A percentile compares a stretch with the other conserved stretches of the same genome.
These are phyloP conservation scores for Kodamaea ohmeri DNA, from an alignment of 1,139 yeast species.

Conservation along the genomic window DNA sequence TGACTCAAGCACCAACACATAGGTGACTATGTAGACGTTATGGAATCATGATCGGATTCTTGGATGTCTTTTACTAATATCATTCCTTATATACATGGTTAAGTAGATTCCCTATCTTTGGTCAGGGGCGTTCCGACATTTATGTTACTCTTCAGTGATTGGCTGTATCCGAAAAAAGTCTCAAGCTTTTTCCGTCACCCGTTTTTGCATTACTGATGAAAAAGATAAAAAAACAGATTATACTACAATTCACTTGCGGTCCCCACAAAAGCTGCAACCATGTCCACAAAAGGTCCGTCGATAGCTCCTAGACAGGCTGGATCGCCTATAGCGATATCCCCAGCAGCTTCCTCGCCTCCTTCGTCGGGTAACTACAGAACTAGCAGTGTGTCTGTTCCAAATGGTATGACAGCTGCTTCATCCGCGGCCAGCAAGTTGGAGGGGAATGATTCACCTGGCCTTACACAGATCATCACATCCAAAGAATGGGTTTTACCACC, in stretches of 20 bases:
- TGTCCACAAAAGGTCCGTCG: constrained; percentile 28
- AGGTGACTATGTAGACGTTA: too few relatives aligned
- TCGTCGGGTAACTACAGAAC: constrained; percentile 3
- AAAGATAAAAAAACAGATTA: constrained; percentile 9
- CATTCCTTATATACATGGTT: too few relatives aligned
- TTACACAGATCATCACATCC: constrained; percentile 61
- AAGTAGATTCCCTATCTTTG: too few relatives aligned
- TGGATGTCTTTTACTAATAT: too few relatives aligned
- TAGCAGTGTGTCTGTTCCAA: background rate
- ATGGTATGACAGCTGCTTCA: constrained; percentile 7
- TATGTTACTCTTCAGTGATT: constrained; percentile 4
- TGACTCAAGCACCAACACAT: too few relatives aligned
- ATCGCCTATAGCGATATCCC: constrained; percentile 29
- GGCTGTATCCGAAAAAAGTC: constrained; percentile 4
- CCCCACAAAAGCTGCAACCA: constrained; percentile 7
- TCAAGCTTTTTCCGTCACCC: background rate
- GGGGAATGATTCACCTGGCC: constrained; percentile 8
- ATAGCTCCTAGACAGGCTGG: constrained; percentile 43
- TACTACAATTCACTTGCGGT: background rate
- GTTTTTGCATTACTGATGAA: constrained; percentile 11
- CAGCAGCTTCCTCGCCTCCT: constrained; percentile 10
- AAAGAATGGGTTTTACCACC: constrained; percentile 92
- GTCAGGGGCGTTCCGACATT: too few relatives aligned
- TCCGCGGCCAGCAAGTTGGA: constrained; percentile 8
- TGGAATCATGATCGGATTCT: too few relatives aligned